Percentiles rank a stretch among this genome's conserved stretches.
These are phyloP conservation scores for Fusarium napiforme DNA, from an alignment of 2,329 filamentous ascomycete genomes.

Conservation along the genomic window DNA sequence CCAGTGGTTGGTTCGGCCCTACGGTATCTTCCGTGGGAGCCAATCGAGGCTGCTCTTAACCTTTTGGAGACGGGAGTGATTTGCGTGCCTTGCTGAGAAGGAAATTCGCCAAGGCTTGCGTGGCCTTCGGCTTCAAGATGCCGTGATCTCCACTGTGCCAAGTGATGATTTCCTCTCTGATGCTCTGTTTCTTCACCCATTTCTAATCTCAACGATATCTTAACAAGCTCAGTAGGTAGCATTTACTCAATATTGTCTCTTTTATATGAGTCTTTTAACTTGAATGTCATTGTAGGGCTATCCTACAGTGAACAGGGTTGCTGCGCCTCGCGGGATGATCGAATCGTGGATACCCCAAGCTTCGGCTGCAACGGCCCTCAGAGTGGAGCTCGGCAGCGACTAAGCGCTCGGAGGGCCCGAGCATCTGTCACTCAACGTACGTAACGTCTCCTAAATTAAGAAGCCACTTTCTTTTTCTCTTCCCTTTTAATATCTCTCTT, in stretches of 20 bases:
- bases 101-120: conserved; percentile 5
- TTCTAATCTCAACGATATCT: rapidly evolving
- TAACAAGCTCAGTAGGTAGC: rapidly evolving
- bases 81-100: background rate
- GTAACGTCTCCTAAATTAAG: background rate
- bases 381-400: background rate
- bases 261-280: too few relatives aligned
- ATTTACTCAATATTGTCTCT: rapidly evolving
- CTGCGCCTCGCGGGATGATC: conserved; percentile 24
- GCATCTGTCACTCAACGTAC: background rate
- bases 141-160: conserved; percentile 34
- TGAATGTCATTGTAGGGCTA: background rate
- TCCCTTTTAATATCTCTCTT: background rate
- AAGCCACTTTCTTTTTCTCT: background rate
- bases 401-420: conserved; percentile 3
- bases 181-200: background rate
- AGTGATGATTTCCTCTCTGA: background rate
- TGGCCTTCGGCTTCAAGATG: conserved; percentile 31
- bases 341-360: conserved; percentile 10
- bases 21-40: background rate
- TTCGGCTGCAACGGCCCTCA: conserved; percentile 14
- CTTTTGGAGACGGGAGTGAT: background rate
- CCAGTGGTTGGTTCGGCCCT: background rate
- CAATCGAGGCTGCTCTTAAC: background rate
- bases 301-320: background rate